Evolutionary conservation across 768 basidiomycete genomes (phyloP).

Genomic region (Imleria badia): DNA sequence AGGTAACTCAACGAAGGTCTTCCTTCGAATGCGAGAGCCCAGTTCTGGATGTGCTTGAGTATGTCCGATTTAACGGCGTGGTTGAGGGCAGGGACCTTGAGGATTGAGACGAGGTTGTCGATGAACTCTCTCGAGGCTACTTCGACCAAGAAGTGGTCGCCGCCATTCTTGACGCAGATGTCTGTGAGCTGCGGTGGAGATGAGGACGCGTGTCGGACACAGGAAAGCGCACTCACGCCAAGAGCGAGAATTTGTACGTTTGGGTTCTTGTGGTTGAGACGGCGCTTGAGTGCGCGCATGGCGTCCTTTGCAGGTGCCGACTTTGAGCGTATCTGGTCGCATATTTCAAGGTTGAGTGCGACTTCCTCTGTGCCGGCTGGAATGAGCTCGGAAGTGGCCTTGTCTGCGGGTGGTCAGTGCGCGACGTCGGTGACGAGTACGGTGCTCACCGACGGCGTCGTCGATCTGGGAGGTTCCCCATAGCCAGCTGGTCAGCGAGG

Average conservation of each 20-base stretch:
- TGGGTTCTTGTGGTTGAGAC: slow-evolving; percentile 92
- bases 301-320: slow-evolving; percentile 81
- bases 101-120: slow-evolving; percentile 87
- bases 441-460: slow-evolving; percentile 71
- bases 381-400: slow-evolving; percentile 88
- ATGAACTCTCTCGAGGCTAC: slow-evolving; percentile 89
- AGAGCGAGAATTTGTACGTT: slow-evolving; percentile 92
- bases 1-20: slow-evolving; percentile 74
- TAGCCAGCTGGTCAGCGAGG: slow-evolving; percentile 64
- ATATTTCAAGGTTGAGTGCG: slow-evolving; percentile 91
- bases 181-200: slow-evolving; percentile 67
- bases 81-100: slow-evolving; percentile 75
- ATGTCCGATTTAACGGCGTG: slow-evolving; percentile 81
- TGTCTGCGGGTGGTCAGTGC: slow-evolving; percentile 57
- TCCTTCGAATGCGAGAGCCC: slow-evolving; percentile 88
- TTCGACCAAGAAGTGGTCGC: slow-evolving; percentile 85
- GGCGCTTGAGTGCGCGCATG: slow-evolving; percentile 83
- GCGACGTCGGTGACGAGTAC: neutral
- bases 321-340: slow-evolving; percentile 94
- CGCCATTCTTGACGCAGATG: slow-evolving; percentile 94
- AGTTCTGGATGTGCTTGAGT: slow-evolving; percentile 83
- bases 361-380: slow-evolving; percentile 87
- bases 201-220: slow-evolving; percentile 1
- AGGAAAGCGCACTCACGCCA: slow-evolving; percentile 52
- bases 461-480: slow-evolving; percentile 85